Evolutionary conservation across 345 rosid species (phyloP), one percentile per base, ranked within the genome.

Genomic region (Salix brachista): DNA sequence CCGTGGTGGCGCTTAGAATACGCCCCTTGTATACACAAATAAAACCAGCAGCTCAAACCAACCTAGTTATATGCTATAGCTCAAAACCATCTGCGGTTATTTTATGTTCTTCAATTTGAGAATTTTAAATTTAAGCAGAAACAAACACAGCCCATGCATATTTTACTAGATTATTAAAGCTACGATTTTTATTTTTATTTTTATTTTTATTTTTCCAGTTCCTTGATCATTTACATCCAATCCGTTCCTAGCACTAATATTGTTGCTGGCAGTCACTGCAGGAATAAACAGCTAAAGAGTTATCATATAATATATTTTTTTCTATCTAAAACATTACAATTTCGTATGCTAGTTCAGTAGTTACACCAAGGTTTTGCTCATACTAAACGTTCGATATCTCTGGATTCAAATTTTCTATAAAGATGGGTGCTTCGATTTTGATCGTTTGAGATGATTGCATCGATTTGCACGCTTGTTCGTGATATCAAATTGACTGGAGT

Each of bases 31-130:
- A 82, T 80, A 44, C 30, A 23, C 23, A 17, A 19, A 18, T 4
- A 56, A 85, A 85, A 81, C 87, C 32, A 84, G 17, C 81, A 71
- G 61, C 85, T 52, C 52, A 19, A 65, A 77, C 56, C 71, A 10
- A 19, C 26, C 69, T 42, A 10, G 1, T 10, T 6, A 1, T 52
- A 5, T 34, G 56, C 67, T 41, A 26, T 17, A n/a, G 6, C 36
- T 65, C 67, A 78, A 84, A 75, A 73, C 80, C 82, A 72, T 65
- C 66, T 23, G 75, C 77, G 70, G 64, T 48, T 60, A 76, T 30
- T 13, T 30, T 60, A 61, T 32, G 30, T 7, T 46, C 30, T 6
- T 44, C 32, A 7, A 0, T 69, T n/a, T 19, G 8, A n/a, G 8
- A 13, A 1, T 41, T 69, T 25, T 5, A 37, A 69, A 69, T 46